phyloP scores from a whole-genome alignment of 371 early-diverging fungal genomes.

The Blastocladiella emersonii region DNA sequence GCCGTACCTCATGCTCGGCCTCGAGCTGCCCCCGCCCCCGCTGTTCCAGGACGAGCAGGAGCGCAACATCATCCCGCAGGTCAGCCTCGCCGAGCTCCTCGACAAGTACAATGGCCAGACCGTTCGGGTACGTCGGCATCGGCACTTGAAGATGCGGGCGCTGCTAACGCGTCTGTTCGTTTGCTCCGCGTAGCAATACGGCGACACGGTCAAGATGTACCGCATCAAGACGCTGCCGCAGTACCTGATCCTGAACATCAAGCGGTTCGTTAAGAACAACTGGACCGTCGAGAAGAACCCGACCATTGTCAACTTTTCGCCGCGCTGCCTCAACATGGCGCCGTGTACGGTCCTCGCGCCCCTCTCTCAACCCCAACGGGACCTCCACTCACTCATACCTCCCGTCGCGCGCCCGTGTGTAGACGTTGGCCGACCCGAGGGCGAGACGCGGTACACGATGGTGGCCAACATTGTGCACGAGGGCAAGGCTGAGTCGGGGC shows the following conservation, averaged over 20 bases:
- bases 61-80: constrained; percentile 85
- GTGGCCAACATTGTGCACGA: constrained; percentile 86
- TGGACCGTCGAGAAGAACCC: constrained; percentile 84
- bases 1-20: constrained; percentile 73
- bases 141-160: neutral
- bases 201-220: constrained; percentile 49
- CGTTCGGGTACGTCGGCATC: constrained; percentile 33
- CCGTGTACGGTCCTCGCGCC: constrained; percentile 33
- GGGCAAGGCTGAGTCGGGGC: constrained; percentile 55
- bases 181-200: constrained; percentile 34
- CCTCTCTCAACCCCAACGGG: no score
- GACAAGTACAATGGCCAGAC: constrained; percentile 72
- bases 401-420: neutral
- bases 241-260: constrained; percentile 81
- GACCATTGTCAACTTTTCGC: constrained; percentile 93
- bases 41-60: constrained; percentile 80
- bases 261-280: constrained; percentile 81
- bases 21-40: constrained; percentile 88
- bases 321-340: constrained; percentile 65
- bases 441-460: constrained; percentile 50
- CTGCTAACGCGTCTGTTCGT: neutral
- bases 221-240: constrained; percentile 60
- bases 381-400: no score
- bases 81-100: constrained; percentile 57
- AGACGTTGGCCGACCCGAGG: no score